Evolutionary conservation across 805 yeast species (phyloP).

Genomic region (Tetrapisispora phaffii): DNA sequence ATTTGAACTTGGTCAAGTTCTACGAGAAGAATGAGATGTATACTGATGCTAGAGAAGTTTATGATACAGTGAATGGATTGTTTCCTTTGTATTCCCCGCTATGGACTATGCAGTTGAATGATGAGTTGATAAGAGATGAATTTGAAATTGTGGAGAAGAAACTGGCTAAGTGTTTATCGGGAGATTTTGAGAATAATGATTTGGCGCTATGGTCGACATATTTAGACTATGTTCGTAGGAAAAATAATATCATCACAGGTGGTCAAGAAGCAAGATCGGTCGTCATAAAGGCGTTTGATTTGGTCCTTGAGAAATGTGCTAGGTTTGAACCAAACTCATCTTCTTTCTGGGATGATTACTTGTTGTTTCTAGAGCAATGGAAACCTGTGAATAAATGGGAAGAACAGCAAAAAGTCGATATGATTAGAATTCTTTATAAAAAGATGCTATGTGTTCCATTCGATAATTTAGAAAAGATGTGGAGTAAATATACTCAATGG

Average conservation of each 20-base stretch:
- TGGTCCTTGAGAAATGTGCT: conserved; percentile 71
- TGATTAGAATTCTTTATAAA: conserved; percentile 63
- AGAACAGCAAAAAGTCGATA: conserved; percentile 68
- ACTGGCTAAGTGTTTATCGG: conserved; percentile 53
- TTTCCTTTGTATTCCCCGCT: conserved; percentile 61
- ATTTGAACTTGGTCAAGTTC: conserved; percentile 45
- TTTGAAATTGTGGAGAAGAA: conserved; percentile 55
- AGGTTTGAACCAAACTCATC: conserved; percentile 58
- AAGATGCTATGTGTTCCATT: conserved; percentile 69
- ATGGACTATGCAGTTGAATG: conserved; percentile 69
- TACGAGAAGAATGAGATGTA: conserved; percentile 44
- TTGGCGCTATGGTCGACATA: conserved; percentile 70
- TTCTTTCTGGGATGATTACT: conserved; percentile 69
- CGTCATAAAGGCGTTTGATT: conserved; percentile 73
- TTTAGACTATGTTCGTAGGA: conserved; percentile 63
- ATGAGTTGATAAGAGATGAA: conserved; percentile 55
- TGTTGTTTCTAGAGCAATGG: conserved; percentile 72
- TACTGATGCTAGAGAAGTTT: conserved; percentile 49
- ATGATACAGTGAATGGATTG: conserved; percentile 47
- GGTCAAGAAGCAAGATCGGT: conserved; percentile 70
- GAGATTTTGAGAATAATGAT: conserved; percentile 34
- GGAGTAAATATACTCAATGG: conserved; percentile 76
- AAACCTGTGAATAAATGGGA: conserved; percentile 76
- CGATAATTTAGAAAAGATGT: conserved; percentile 59
- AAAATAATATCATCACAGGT: conserved; percentile 60